A percentile compares a stretch with the other conserved stretches of the same genome.
Evolutionary conservation across 495 filamentous ascomycete genomes (phyloP).

Genomic region (Penicillium steckii): DNA sequence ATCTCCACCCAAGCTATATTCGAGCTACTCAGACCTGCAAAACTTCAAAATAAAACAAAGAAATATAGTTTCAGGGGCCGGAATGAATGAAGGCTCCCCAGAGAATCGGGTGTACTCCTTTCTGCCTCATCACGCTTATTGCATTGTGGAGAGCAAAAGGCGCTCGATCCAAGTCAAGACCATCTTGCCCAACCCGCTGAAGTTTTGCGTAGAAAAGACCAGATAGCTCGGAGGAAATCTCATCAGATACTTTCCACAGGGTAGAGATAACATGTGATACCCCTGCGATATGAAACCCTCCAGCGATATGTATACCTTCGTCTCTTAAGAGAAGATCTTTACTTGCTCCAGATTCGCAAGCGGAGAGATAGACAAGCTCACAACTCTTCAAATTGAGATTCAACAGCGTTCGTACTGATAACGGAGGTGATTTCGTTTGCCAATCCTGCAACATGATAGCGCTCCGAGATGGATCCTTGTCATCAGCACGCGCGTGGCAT

Average conservation of each 20-base stretch:
- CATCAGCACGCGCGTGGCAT: not conserved
- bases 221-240: not conserved
- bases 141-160: not conserved
- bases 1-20: too few species aligned
- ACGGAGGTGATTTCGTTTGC: not conserved
- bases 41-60: too few species aligned
- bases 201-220: not conserved
- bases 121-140: not conserved
- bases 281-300: not conserved
- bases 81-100: not conserved
- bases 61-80: not conserved
- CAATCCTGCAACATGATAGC: not conserved
- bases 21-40: too few species aligned
- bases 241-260: not conserved
- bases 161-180: not conserved
- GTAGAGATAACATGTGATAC: not conserved
- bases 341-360: not conserved
- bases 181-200: not conserved
- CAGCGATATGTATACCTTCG: not conserved
- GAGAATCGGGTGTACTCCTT: not conserved
- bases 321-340: not conserved
- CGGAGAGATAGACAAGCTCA: not conserved
- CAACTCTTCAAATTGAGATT: not conserved
- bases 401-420: not conserved
- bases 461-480: not conserved